Base-by-base conservation (phyloP, 2,329 filamentous ascomycete species). In the Drechslerella coelobrocha region DNA sequence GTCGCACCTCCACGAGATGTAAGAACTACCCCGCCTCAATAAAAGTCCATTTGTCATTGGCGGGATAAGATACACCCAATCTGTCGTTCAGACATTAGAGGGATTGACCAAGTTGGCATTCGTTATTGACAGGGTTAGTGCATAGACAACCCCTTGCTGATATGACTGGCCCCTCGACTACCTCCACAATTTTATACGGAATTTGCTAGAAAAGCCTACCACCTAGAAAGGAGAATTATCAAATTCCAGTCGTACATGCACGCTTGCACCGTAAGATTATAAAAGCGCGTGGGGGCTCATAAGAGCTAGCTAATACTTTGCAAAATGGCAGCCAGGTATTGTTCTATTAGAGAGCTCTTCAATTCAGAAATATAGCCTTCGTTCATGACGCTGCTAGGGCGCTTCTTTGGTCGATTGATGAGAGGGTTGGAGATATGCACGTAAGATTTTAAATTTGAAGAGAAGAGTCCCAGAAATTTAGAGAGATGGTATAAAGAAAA, bases 71-170 rank as follows among this genome's bases (percentile, higher is more conserved):
- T 61, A 48, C 54, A 19, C 45, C 34, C 43, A 61, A 68, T 55
- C 23, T 48, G 10, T 59, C 26, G 45, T 53, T 51, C 21, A 53
- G 55, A 68, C 61, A 21, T 39, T 14, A 48, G 53, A 61, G 56
- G 50, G 63, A 59, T 56, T 23, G 50, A 51, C 63, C 62, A 43
- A 51, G 3, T 12, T 41, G 51, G 24, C 21, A 41, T 56, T 52
- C 34, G 21, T 39, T 14, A 52, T 47, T 27, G 56, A 41, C 63
- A 68, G 63, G 63, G 63, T 61, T 68, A 41, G 6, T 55, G 63
- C 63, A 68, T 61, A 61, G 39, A 41, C 24, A 53, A 51, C 50
- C 56, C 63, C 63, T 68, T 68, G 63, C 43, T 61, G 23, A 55
- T 45, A 41, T 26, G 51, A 56, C 29, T 61, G 56, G 51, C 59